A percentile compares a stretch with the other conserved stretches of the same genome.
These are phyloP conservation scores for Salix exigua DNA, from an alignment of 345 rosid genomes.

Conservation along the genomic window DNA sequence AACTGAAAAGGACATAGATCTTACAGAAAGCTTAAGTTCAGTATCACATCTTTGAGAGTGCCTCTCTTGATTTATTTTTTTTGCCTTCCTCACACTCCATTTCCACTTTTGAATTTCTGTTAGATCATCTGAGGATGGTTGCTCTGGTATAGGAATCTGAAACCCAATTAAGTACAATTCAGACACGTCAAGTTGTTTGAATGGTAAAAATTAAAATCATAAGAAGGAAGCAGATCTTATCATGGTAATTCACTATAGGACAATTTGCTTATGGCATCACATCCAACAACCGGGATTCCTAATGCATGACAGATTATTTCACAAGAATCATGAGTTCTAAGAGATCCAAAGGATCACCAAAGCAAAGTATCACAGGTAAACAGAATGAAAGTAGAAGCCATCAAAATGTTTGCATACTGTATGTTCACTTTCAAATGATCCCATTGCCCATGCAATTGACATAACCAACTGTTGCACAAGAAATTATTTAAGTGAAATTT, in stretches of 20 bases:
- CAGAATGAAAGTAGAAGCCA: not conserved
- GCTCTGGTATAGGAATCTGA: slow-evolving; percentile 30
- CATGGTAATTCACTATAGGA: not conserved
- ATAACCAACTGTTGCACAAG: not conserved
- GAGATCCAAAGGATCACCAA: not conserved
- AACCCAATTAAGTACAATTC: slow-evolving; percentile 1
- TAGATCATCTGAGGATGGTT: slow-evolving; percentile 25
- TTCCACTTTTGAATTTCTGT: slow-evolving; percentile 24
- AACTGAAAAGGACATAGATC: not conserved
- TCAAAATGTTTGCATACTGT: not conserved
- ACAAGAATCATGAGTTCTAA: not conserved
- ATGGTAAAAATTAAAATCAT: not conserved
- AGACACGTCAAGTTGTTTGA: not conserved
- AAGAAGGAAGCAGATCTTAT: not conserved
- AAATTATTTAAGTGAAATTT: slow-evolving; percentile 5
- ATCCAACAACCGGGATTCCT: not conserved
- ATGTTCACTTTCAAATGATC: not conserved
- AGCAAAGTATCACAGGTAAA: not conserved
- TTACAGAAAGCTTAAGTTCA: slow-evolving; percentile 37
- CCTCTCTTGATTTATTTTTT: slow-evolving; percentile 30
- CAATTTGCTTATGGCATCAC: not conserved
- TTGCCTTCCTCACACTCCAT: slow-evolving; percentile 27
- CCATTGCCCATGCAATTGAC: not conserved
- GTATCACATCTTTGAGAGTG: slow-evolving; percentile 33
- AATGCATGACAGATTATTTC: not conserved